Base-by-base conservation (phyloP, 116 monocot species). In the Iris pallida region DNA sequence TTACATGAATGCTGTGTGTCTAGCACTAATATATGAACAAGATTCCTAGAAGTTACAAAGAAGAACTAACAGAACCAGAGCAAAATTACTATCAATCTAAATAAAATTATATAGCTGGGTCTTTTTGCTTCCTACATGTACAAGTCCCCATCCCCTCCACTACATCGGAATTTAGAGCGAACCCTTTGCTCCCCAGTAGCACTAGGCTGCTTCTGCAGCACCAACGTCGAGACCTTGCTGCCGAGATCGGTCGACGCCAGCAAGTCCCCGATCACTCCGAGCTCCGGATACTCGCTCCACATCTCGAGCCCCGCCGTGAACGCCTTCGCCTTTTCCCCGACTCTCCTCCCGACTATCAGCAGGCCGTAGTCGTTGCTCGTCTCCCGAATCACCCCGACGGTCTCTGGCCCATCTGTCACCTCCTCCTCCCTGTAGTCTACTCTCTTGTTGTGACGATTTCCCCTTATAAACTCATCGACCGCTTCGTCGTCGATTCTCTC, bases 201-300 rank as follows among this genome's bases (percentile, higher is more conserved):
- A 12, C 53, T 14, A 49, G 13, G 12, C 52, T 19, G 13, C 47
- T 70, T 65, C 62, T 79, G 75, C 71, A 83, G 54, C 57, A 83
- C 83, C 20, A 83, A 13, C 45, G 75, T 66, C 5, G 83, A 78
- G 19, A 79, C 79, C 71, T 62, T 69, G 46, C 47, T 44, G 2
- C 68, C 69, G 10, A 83, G 76, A 42, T 83, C 79, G n/a, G 76
- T 61, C 15, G 72, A 72, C 19, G 77, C 75, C 46, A 83, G 13
- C 40, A 83, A 13, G 40, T 76, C 76, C 30, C 76, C 76, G 55
- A 76, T 30, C 20, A 69, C 53, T 13, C 76, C 76, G 4, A 76
- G 46, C 76, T 76, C 76, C 17, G 69, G 69, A 30, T 64, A 69
- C 71, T 77, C 77, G 14, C 77, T 77, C 77, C 77, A 77, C 52